Evolutionary conservation across 371 early-diverging fungal species (phyloP), one percentile per base, ranked within the genome.

Genomic region (Dichotomocladium elegans): DNA sequence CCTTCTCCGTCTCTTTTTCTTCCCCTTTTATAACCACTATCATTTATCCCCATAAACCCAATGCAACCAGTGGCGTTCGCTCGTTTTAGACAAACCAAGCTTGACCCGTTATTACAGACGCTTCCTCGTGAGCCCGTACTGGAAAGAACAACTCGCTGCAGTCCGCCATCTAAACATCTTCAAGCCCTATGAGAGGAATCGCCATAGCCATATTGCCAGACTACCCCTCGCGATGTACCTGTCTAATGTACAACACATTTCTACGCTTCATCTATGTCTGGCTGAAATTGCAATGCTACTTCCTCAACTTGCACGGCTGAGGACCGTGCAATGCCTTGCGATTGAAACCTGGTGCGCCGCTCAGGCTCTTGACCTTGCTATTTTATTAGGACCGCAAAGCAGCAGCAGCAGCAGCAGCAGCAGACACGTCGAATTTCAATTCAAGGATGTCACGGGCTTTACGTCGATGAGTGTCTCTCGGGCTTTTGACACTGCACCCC

Each of bases 41-140:
- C 41, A n/a, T 21, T 47, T 29, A 19, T 17, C 9, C 12, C 29
- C 17, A 21, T 12, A n/a, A n/a, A n/a, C n/a, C n/a, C n/a, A n/a
- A n/a, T n/a, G n/a, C n/a, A n/a, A 27, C 45, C 17, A 54, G 55
- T 54, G 55, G 55, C 24, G 55, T 22, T 22, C 22, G 21, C 37
- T 54, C 19, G 30, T 45, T 3, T 28, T 54, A 8, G 55, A 54
- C 33, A 54, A 54, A 29, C 55, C 55, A 25, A 8, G 27, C 3
- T 21, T 54, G 12, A 22, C 40, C 41, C 25, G 17, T 12, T 7
- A 29, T 17, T 54, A 54, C 29, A 17, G 21, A 33, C 40, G 37
- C 0, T 37, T 54, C 10, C 22, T 54, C 8, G 11, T n/a, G 14
- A 21, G 40, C 3, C 3, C 49, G 7, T 17, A 11, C 9, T 10